Percentiles rank a stretch among this genome's conserved stretches.
Evolutionary conservation across 306 rosid species (phyloP).

Genomic region (Inga oerstediana): DNA sequence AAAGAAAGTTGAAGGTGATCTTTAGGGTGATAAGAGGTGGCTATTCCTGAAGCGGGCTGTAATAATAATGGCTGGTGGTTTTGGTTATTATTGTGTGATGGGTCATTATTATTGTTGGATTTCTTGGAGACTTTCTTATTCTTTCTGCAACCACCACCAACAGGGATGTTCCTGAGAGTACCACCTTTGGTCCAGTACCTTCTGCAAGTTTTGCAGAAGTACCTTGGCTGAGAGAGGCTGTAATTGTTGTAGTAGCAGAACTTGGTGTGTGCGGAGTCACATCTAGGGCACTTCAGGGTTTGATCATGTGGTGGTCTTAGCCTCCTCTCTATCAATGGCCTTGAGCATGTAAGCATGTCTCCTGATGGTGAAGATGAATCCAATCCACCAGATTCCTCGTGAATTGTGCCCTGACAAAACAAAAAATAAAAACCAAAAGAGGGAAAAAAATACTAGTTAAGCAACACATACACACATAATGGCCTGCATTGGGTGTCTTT

Average conservation of each 20-base stretch:
- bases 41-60: conserved; percentile 12
- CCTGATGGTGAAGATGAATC: conserved; percentile 76
- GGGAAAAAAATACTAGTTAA: not conserved
- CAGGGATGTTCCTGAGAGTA: conserved; percentile 93
- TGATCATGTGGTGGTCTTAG: conserved; percentile 84
- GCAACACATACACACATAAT: not conserved
- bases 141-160: conserved; percentile 94
- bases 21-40: conserved; percentile 48
- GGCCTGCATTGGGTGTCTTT: not conserved
- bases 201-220: conserved; percentile 94
- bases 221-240: conserved; percentile 95
- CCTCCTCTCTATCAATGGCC: conserved; percentile 73
- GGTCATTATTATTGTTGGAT: conserved; percentile 50
- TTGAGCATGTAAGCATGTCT: conserved; percentile 68
- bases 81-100: conserved; percentile 24
- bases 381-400: conserved; percentile 75
- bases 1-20: conserved; percentile 75
- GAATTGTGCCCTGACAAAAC: conserved; percentile 61
- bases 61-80: conserved; percentile 35
- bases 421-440: not conserved
- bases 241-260: conserved; percentile 99
- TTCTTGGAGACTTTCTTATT: conserved; percentile 85
- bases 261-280: conserved; percentile 95
- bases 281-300: conserved; percentile 87
- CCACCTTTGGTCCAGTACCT: conserved; percentile 99